phyloP scores from a whole-genome alignment of 2,329 filamentous ascomycete species.

The Blastomyces gilchristii region DNA sequence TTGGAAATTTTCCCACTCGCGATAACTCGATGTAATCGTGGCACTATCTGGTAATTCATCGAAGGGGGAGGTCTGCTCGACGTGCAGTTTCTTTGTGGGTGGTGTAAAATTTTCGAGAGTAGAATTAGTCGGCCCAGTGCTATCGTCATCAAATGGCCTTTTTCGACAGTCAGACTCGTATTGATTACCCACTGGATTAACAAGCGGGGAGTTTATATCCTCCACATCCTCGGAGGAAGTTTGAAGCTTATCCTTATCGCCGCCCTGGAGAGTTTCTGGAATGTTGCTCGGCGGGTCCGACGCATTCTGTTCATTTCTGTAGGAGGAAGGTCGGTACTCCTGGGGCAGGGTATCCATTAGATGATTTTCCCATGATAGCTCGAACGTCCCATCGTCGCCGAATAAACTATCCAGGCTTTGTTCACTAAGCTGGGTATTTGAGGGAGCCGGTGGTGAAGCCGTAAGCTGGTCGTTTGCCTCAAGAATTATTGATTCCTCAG shows the following conservation, averaged over 20 bases:
- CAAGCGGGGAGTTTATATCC: background rate
- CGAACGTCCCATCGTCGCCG: background rate
- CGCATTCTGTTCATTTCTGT: background rate
- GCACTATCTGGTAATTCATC: background rate
- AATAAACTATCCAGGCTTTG: constrained; percentile 3
- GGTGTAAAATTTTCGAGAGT: background rate
- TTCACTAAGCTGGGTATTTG: background rate
- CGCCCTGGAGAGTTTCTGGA: background rate
- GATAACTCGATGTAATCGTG: background rate
- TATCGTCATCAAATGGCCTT: background rate
- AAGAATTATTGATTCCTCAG: background rate
- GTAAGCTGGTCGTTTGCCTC: background rate
- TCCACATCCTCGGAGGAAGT: background rate
- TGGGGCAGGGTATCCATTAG: background rate
- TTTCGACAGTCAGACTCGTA: background rate
- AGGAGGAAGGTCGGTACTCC: background rate
- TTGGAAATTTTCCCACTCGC: background rate
- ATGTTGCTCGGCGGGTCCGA: background rate
- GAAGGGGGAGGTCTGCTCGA: background rate
- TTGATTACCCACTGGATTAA: background rate
- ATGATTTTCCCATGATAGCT: constrained; percentile 1
- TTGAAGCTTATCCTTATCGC: background rate
- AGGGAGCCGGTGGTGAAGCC: background rate
- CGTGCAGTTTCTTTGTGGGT: background rate
- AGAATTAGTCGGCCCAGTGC: background rate